Evolutionary conservation across 2,329 filamentous ascomycete species (phyloP), one percentile per base, ranked within the genome.

Genomic region (Cadophora sp.): DNA sequence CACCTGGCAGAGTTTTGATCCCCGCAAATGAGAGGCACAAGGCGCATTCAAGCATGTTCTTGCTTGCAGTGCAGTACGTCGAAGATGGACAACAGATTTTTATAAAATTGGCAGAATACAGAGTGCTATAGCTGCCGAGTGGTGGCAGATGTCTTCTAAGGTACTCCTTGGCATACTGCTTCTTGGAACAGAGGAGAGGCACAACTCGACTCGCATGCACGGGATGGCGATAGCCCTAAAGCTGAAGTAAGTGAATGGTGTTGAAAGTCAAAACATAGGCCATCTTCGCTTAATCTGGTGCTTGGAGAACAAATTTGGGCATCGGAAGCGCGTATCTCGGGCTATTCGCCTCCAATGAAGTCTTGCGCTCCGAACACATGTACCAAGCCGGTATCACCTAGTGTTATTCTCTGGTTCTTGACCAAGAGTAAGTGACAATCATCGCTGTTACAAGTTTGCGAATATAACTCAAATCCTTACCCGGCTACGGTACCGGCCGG

Each of bases 1-100:
- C 58, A 69, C 66, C 67, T 64, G 55, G 64, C 48, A 6, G 12
- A 19, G 6, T 63, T 34, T 19, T 40, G 29, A 19, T 14, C 37
- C 27, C 19, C 19, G 29, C 29, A 34, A 12, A 12, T 29, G 12
- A 55, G 26, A 12, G 1, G 27, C 9, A n/a, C 26, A 48, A 22
- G 43, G n/a, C 19, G 7, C 43, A 6, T 11, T 48, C 19, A 48
- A 9, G 43, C 19, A n/a, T 48, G 43, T 48, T 31, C 51, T 31
- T 31, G 16, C 40, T 43, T 55, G 16, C 50, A 27, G 27, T 29
- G 19, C 11, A 27, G 34, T 37, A 9, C 34, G 8, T 37, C 14
- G 34, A 9, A 37, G 34, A 37, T 37, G 34, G 8, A 12, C 34
- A 12, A 12, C 34, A 37, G 14, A 37, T 37, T 37, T 37, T 37